Evolutionary conservation across 2,329 filamentous ascomycete genomes (phyloP), one percentile per base, ranked within the genome.

Genomic region (Neofusicoccum kwambonambiense): DNA sequence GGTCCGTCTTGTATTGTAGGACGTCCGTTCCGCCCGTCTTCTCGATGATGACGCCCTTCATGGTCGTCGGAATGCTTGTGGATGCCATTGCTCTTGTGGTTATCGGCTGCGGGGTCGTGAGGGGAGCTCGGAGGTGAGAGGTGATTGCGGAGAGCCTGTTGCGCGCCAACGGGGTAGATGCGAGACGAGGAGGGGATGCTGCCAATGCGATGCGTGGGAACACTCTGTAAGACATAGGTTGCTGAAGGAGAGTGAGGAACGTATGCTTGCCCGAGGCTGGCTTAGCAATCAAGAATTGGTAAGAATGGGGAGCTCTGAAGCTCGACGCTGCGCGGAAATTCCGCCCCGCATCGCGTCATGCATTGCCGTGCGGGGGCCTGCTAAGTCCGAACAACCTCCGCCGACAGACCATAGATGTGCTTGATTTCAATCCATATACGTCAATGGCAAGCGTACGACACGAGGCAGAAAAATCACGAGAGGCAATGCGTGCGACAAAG

Each of bases 21-120:
- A 92, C 90, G 50, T 92, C 90, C 1, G 84, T 82, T 8, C 88
- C 90, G 66, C 91, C 91, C 19, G 83, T 90, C 81, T 90, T 87
- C 70, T 89, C 86, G 70, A 93, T 86, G 52, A 89, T 80, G 67
- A 96, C 82, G 65, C 87, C 90, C 73, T 89, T 89, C 89, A 92
- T 92, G 44, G 86, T 89, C 67, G 82, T 82, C 22, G 89, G 89
- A 51, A 89, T 69, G 41, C 81, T 76, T 65, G 79, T 79, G 67
- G 77, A 78, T n/a, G 80, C 73, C 79, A 83, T 83, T 12, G 57
- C 17, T 47, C 64, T 41, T 2, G 19, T 7, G 13, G 22, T 41
- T 22, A 8, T 45, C 11, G 31, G 8, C 12, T 47, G 31, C 50
- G 37, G 39, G 17, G 9, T 34, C 15, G 49, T 37, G 49, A 42